phyloP scores from a whole-genome alignment of 495 filamentous ascomycete species.

The Aspergillus olivimuriae region DNA sequence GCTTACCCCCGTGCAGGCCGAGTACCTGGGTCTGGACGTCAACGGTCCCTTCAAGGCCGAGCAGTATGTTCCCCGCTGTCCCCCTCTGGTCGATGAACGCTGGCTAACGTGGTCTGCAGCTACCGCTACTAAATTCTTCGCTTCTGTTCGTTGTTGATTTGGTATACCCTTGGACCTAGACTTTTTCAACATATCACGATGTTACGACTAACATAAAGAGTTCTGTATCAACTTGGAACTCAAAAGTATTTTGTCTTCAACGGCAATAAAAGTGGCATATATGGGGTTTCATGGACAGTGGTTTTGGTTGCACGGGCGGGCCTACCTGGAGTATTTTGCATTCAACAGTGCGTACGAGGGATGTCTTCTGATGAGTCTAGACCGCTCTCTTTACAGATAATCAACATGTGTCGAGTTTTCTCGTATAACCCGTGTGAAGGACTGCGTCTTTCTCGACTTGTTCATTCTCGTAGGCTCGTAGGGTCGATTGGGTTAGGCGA shows the following conservation, averaged over 20 bases:
- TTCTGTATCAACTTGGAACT: conserved; percentile 43
- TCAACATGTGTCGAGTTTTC: no score
- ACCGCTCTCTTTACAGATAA: no score
- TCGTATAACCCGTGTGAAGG: no score
- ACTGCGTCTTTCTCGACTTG: no score
- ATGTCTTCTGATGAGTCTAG: neutral
- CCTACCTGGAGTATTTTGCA: conserved; percentile 40
- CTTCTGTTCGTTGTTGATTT: conserved; percentile 29
- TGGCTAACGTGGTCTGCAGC: conserved; percentile 19
- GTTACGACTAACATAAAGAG: conserved; percentile 48
- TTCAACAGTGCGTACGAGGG: conserved; percentile 38
- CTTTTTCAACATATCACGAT: conserved; percentile 62
- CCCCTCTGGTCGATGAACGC: neutral
- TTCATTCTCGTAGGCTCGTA: no score
- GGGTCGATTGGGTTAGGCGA: no score
- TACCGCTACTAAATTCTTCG: conserved; percentile 47
- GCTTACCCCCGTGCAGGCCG: conserved; percentile 78
- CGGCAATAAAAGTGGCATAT: conserved; percentile 50
- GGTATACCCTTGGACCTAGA: conserved; percentile 39
- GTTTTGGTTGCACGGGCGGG: conserved; percentile 32
- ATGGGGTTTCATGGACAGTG: conserved; percentile 29
- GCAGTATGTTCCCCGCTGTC: conserved; percentile 8
- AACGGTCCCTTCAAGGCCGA: conserved; percentile 96
- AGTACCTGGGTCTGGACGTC: conserved; percentile 79
- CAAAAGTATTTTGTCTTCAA: conserved; percentile 61